Evolutionary conservation across 129 eudicot species (phyloP).

Genomic region (Silybum marianum): DNA sequence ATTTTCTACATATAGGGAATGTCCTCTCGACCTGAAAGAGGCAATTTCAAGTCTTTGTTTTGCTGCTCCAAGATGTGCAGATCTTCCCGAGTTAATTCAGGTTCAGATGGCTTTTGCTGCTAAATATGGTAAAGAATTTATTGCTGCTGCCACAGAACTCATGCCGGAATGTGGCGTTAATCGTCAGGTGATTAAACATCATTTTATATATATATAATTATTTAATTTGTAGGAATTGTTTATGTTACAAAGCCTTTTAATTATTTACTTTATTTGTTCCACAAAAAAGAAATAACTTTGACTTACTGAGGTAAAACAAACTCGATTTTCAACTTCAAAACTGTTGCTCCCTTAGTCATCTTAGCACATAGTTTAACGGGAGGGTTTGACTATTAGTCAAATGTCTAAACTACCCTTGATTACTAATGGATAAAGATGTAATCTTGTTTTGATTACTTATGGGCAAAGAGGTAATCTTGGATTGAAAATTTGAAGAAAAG

Average conservation of each 20-base stretch:
- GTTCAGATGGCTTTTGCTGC: slow-evolving; percentile 81
- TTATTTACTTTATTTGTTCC: not conserved
- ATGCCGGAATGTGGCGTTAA: slow-evolving; percentile 98
- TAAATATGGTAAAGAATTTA: slow-evolving; percentile 93
- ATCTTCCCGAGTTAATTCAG: slow-evolving; percentile 79
- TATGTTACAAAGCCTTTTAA: not conserved
- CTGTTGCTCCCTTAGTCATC: not conserved
- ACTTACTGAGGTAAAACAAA: not conserved
- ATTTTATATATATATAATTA: not conserved
- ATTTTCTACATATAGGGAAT: slow-evolving; percentile 60
- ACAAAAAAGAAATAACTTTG: not conserved
- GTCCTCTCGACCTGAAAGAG: slow-evolving; percentile 90
- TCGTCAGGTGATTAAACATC: slow-evolving; percentile 68
- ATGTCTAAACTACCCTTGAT: not conserved
- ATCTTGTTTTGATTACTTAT: not conserved
- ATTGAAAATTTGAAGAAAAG: not conserved
- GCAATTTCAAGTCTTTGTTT: slow-evolving; percentile 96
- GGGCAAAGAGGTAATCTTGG: not conserved
- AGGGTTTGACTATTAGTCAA: slow-evolving; percentile 4
- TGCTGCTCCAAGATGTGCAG: slow-evolving; percentile 98
- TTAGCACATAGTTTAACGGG: not conserved
- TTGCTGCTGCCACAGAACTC: slow-evolving; percentile 86
- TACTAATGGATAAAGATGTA: not conserved
- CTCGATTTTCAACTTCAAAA: not conserved
- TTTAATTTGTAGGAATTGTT: slow-evolving; percentile 14